Base-by-base conservation (phyloP, 2,329 filamentous ascomycete genomes). In the Salinomyces thailandicus region DNA sequence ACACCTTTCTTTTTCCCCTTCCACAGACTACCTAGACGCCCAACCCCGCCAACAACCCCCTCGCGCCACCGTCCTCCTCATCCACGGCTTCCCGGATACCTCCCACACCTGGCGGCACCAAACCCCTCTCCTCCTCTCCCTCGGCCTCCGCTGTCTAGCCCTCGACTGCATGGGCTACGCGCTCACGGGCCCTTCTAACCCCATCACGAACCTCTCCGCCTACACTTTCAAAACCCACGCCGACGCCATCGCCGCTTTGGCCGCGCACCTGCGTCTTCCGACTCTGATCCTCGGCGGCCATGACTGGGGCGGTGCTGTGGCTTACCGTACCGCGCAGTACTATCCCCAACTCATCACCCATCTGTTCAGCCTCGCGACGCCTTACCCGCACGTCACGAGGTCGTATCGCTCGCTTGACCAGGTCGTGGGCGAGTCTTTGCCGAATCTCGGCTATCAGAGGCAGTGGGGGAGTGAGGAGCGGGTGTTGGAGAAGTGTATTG, bases 131-230 rank as follows among this genome's bases (percentile, higher is more conserved):
- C 71, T 96, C 15, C 61, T 81, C 20, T 70, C 77, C 5, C 67
- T 85, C 38, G 81, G 80, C 15, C 73, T 89, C 46, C 75, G 81
- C 38, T 85, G 94, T 37, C 75, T 96, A 16, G 84, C 77, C 8
- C 82, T 85, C 0, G 85, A 95, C 61, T 79, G 86, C 69, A 72
- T 93, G 50, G 89, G 89, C 44, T 96, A 91, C 58, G 84, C 82
- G 17, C 72, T 75, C 40, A 91, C 84, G 18, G 52, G 52, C 32
- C 36, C 44, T 11, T 51, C 53, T 14, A n/a, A n/a, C n/a, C n/a
- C n/a, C n/a, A n/a, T n/a, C n/a, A 9, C 38, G 6, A 32, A 48
- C 1, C 59, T 77, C 3, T 61, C 62, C 33, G 64, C 73, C 37
- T 95, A 89, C 62, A 75, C 74, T 16, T 67, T 77, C 56, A 91